Evolutionary conservation across 179 eudicot species (phyloP).

Genomic region (Spinacia oleracea): DNA sequence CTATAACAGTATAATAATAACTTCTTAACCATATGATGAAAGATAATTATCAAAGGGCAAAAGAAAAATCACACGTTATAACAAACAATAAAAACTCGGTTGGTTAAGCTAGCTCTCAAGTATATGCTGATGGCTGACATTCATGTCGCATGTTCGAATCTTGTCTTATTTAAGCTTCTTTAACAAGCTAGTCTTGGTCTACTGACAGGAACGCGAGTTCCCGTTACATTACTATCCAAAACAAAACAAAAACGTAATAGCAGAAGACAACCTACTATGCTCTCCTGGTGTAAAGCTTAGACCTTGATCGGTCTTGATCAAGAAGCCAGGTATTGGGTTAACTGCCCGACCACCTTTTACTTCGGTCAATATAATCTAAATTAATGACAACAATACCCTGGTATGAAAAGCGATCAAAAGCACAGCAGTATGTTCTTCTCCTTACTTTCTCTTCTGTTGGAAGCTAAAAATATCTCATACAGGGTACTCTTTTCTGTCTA

Average conservation of each 20-base stretch:
- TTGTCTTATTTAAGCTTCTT: too few relatives aligned
- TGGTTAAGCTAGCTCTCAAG: neutral
- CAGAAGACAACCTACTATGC: neutral
- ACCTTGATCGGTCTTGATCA: neutral
- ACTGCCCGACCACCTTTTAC: neutral
- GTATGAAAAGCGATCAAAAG: neutral
- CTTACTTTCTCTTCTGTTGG: neutral
- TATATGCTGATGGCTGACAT: neutral
- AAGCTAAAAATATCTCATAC: too few relatives aligned
- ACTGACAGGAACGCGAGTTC: too few relatives aligned
- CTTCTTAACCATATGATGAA: neutral
- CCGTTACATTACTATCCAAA: neutral
- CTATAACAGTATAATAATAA: neutral
- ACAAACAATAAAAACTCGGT: neutral
- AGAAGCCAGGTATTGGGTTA: neutral
- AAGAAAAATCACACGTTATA: neutral
- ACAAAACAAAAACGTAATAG: neutral
- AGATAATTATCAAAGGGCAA: neutral
- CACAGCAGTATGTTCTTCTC: neutral
- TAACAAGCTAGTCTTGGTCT: too few relatives aligned
- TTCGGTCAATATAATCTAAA: neutral
- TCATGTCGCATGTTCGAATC: neutral
- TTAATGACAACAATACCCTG: neutral
- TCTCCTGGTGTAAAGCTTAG: neutral
- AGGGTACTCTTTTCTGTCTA: too few relatives aligned